phyloP scores from a whole-genome alignment of 2,329 filamentous ascomycete species.

The Epichloe sylvatica region DNA sequence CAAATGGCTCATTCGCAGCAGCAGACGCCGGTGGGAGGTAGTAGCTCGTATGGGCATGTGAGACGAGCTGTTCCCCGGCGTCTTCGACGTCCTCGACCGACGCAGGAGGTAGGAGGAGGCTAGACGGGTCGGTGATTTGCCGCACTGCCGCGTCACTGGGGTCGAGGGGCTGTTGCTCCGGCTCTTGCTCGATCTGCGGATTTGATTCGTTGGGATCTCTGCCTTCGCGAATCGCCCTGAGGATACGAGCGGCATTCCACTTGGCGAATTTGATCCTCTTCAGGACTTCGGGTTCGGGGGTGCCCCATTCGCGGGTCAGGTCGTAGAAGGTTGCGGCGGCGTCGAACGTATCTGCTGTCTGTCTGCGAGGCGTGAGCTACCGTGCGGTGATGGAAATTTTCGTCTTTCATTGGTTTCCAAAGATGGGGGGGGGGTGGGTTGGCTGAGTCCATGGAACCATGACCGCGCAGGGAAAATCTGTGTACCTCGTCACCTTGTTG shows the following conservation, averaged over 20 bases:
- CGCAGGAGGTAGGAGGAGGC: slow-evolving; percentile 23
- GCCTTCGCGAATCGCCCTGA: slow-evolving; percentile 79
- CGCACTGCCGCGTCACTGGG: slow-evolving; percentile 52
- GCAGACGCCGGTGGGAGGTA: slow-evolving; percentile 19
- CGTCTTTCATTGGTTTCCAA: too few relatives aligned
- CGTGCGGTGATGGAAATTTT: not conserved
- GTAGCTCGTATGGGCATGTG: slow-evolving; percentile 12
- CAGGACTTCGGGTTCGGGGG: slow-evolving; percentile 60
- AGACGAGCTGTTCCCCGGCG: slow-evolving; percentile 20
- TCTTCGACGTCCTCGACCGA: slow-evolving; percentile 42
- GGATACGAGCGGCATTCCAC: slow-evolving; percentile 83
- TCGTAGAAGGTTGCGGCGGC: slow-evolving; percentile 89
- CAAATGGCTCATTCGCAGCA: slow-evolving; percentile 14
- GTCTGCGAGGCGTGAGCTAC: slow-evolving; percentile 30
- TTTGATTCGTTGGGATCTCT: slow-evolving; percentile 88
- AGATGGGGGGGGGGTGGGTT: too few relatives aligned
- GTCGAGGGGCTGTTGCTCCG: slow-evolving; percentile 36
- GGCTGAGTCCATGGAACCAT: too few relatives aligned
- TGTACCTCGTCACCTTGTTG: slow-evolving; percentile 67
- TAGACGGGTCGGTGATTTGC: slow-evolving; percentile 21
- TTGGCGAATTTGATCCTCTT: slow-evolving; percentile 94
- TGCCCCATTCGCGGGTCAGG: slow-evolving; percentile 70
- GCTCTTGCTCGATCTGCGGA: slow-evolving; percentile 39
- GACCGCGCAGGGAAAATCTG: too few relatives aligned
- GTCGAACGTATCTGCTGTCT: slow-evolving; percentile 88